These are phyloP conservation scores for Starmerella powellii DNA, from an alignment of 805 yeast species.

Conservation along the genomic window DNA sequence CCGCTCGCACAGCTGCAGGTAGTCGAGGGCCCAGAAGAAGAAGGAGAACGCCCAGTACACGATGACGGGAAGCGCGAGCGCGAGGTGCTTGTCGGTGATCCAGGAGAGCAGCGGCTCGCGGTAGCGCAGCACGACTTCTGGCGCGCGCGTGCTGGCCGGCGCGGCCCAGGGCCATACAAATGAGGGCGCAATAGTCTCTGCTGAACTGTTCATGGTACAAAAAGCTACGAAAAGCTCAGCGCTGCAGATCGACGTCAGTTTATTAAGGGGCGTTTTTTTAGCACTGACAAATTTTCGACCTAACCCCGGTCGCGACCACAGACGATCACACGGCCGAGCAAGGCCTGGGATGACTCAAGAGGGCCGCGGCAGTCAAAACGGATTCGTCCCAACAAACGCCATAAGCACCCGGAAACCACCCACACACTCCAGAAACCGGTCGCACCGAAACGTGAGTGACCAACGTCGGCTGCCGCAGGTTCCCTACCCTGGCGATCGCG, in stretches of 20 bases:
- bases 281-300: not conserved
- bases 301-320: not conserved
- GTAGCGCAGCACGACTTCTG: conserved; percentile 6
- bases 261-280: no score
- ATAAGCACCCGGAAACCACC: no score
- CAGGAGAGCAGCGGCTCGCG: conserved; percentile 39
- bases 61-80: conserved; percentile 61
- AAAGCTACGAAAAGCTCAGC: no score
- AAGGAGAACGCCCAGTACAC: conserved; percentile 75
- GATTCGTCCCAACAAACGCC: no score
- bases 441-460: no score
- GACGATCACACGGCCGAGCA: no score
- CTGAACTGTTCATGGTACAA: not conserved
- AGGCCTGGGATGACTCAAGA: no score
- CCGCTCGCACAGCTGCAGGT: conserved; percentile 59
- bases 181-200: not conserved
- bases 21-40: conserved; percentile 65
- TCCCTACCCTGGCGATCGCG: no score
- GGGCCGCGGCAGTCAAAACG: no score
- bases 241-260: no score
- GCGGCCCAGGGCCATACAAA: conserved; percentile 14
- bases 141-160: not conserved
- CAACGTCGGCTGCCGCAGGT: no score
- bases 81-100: conserved; percentile 58
- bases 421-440: no score